Conservation (phyloP, 2,329 filamentous ascomycete species). For the Trichoderma hamatum region DNA sequence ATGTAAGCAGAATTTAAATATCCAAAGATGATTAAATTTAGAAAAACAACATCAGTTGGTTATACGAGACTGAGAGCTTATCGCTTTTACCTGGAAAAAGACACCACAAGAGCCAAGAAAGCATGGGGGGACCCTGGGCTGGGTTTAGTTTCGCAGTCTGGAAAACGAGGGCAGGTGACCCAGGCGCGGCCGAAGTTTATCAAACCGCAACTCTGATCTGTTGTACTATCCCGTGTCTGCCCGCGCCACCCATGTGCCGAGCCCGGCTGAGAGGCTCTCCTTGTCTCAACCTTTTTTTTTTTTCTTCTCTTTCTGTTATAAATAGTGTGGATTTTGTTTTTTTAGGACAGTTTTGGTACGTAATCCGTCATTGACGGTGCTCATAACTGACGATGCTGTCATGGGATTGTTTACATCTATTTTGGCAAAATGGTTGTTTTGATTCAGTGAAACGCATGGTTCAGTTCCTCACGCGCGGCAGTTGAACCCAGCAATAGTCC, state of each 20-base stretch:
- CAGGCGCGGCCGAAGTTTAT: not conserved
- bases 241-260: constrained; percentile 22
- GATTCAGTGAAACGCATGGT: not conserved
- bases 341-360: not conserved
- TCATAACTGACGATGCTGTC: not conserved
- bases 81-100: not conserved
- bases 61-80: not conserved
- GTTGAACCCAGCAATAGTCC: too few species aligned
- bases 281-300: not conserved
- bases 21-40: not conserved
- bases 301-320: not conserved
- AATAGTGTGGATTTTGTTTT: not conserved
- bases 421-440: too few species aligned
- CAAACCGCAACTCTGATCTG: not conserved
- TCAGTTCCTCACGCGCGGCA: not conserved
- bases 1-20: too few species aligned
- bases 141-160: not conserved
- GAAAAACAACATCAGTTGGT: not conserved
- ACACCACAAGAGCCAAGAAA: not conserved
- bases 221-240: constrained; percentile 14
- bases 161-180: not conserved
- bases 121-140: not conserved
- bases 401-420: not conserved
- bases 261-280: not conserved
- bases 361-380: not conserved